These are phyloP conservation scores for Marchantia paleacea DNA, from an alignment of 225 moss, liverwort and hornwort species.

Conservation along the genomic window DNA sequence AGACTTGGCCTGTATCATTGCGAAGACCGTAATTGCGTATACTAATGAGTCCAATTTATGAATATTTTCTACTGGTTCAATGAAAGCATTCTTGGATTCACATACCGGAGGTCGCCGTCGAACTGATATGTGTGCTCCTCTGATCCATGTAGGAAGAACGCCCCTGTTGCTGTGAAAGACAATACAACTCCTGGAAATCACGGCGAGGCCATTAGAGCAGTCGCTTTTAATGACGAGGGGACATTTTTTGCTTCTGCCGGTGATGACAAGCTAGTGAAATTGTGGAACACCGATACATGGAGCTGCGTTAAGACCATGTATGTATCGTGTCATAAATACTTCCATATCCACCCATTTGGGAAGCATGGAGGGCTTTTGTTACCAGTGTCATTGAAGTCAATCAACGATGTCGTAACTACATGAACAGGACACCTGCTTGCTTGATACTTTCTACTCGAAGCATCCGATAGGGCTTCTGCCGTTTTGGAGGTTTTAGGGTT, in stretches of 20 bases:
- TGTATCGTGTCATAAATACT: neutral
- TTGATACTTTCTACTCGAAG: too few relatives aligned
- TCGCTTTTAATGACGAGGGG: constrained; percentile 67
- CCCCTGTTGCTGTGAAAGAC: constrained; percentile 53
- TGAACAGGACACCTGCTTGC: neutral
- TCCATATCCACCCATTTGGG: neutral
- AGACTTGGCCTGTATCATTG: neutral
- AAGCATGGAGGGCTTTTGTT: neutral
- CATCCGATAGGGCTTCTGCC: too few relatives aligned
- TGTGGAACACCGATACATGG: constrained; percentile 86
- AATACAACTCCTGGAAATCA: constrained; percentile 55
- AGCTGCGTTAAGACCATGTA: constrained; percentile 84
- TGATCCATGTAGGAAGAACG: constrained; percentile 44
- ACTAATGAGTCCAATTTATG: neutral
- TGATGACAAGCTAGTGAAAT: constrained; percentile 91
- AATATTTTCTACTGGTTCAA: neutral
- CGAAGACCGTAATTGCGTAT: too few relatives aligned
- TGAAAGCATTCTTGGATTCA: neutral
- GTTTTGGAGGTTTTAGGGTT: too few relatives aligned
- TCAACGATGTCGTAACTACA: neutral
- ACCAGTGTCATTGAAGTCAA: neutral
- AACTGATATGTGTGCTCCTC: neutral
- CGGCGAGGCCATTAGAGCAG: constrained; percentile 74
- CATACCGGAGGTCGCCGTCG: neutral
- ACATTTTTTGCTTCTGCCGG: constrained; percentile 83